Evolutionary conservation across 2,329 filamentous ascomycete genomes (phyloP), one percentile per base, ranked within the genome.

Genomic region (Xylariaceae sp.): DNA sequence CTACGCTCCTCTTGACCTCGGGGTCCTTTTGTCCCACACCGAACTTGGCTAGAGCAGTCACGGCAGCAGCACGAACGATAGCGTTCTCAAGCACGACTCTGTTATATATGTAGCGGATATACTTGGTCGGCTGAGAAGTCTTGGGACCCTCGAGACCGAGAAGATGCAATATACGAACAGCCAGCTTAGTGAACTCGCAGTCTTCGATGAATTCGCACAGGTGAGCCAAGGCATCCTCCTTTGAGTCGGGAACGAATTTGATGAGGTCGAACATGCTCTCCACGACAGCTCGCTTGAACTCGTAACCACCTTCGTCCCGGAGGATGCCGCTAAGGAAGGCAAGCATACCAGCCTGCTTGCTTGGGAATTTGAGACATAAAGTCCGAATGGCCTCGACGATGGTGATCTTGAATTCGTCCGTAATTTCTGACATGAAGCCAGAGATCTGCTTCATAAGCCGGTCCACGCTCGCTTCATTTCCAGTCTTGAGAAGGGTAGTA

Each of bases 321-420:
- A 98, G 75, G 47, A 97, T 95, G n/a, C 91, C 88, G 62, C 92
- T 95, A 38, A 98, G 80, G 81, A 98, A 98, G 40, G 88, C 83
- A 42, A 98, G 83, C 91, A 98, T 97, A 52, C 90, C 91, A 37
- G 92, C 92, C 71, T 98, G 93, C 73, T 98, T 98, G 72, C 82
- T 91, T 25, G 93, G 93, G 73, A 98, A 98, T 72, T 98, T 98
- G 58, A 98, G 76, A 66, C 92, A 97, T 33, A 98, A 74, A 3
- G 93, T 97, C 50, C 93, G 86, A 63, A 98, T 96, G 34, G 93
- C 93, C 68, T 98, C 93, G 35, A 98, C 92, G 61, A 98, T 95
- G n/a, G 93, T 98, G 57, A 98, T 95, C 77, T 97, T 98, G 77
- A 98, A 98, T 68, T 98, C 93, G 64, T 98, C 93, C 6, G 92